Percentiles rank a stretch among this genome's conserved stretches.
phyloP scores from a whole-genome alignment of 2,329 filamentous ascomycete genomes.

The Aspergillus clavatus region DNA sequence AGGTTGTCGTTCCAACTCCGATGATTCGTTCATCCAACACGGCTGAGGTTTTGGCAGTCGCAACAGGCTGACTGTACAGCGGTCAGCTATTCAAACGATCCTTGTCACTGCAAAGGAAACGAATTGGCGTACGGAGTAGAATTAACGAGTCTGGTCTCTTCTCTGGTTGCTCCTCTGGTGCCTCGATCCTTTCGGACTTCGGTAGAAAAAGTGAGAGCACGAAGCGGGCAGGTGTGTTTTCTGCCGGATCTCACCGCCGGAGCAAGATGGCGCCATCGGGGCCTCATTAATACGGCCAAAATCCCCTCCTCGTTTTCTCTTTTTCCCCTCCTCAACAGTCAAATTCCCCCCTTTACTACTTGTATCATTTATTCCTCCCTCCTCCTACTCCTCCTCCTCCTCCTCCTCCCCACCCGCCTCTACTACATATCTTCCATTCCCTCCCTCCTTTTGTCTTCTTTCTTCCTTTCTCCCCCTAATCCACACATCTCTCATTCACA shows the following conservation, averaged over 20 bases:
- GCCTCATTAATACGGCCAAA: conserved; percentile 15
- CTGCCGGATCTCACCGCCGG: conserved; percentile 25
- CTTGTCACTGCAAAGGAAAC: no score
- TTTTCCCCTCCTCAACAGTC: conserved; percentile 1
- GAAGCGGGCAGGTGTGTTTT: conserved; percentile 4
- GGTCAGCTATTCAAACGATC: no score
- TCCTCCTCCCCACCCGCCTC: conserved; percentile 3
- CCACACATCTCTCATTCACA: conserved; percentile 39
- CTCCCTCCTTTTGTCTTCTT: conserved; percentile 6
- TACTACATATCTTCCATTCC: conserved; percentile 5
- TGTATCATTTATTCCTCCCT: no score
- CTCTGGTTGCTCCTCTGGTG: no score
- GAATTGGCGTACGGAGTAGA: no score
- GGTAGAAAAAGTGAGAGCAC: background rate
- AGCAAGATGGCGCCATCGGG: conserved; percentile 27
- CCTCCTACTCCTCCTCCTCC: background rate
- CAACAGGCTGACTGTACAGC: no score
- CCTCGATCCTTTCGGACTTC: background rate
- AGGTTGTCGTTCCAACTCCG: no score
- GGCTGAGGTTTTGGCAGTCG: no score
- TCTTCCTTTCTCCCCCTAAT: conserved; percentile 19
- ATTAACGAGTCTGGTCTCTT: no score
- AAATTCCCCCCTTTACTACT: no score
- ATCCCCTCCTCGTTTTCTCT: conserved; percentile 10
- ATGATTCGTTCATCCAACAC: no score